Evolutionary conservation across 179 eudicot genomes (phyloP).

Genomic region (Beta corolliflora): DNA sequence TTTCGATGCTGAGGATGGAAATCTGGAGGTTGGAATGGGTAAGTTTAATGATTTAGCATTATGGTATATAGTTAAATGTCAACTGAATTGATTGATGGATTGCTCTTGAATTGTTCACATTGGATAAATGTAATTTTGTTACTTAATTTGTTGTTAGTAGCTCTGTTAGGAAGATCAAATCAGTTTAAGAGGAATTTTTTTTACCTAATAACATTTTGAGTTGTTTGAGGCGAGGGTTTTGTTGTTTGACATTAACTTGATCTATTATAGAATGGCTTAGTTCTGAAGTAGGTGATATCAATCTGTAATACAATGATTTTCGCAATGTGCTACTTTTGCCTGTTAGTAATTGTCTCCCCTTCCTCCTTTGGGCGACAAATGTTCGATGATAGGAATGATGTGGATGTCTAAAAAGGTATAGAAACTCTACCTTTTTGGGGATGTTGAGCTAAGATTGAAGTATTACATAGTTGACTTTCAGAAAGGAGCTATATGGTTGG

Average conservation of each 20-base stretch:
- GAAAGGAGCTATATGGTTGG: background rate
- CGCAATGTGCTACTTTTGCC: background rate
- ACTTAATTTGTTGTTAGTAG: background rate
- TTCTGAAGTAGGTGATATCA: background rate
- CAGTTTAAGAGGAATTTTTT: background rate
- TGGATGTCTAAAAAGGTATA: background rate
- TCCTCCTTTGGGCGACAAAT: too few relatives aligned
- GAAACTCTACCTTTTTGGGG: background rate
- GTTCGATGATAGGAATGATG: background rate
- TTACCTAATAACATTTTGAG: background rate
- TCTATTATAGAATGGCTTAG: background rate
- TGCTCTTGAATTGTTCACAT: background rate
- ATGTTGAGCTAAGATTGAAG: constrained; percentile 1
- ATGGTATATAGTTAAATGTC: background rate
- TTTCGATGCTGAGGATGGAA: constrained; percentile 67
- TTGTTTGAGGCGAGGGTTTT: background rate
- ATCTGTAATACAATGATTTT: background rate
- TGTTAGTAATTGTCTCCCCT: background rate
- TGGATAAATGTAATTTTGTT: constrained; percentile 2
- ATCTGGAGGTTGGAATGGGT: constrained; percentile 96
- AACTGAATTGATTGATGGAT: constrained; percentile 14
- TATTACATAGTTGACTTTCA: constrained; percentile 23
- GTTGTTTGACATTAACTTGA: constrained; percentile 3
- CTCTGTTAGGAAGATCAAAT: background rate
- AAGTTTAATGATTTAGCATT: constrained; percentile 19